Conservation (phyloP, 2,329 filamentous ascomycete genomes). For the Rhinocladiella mackenziei region DNA sequence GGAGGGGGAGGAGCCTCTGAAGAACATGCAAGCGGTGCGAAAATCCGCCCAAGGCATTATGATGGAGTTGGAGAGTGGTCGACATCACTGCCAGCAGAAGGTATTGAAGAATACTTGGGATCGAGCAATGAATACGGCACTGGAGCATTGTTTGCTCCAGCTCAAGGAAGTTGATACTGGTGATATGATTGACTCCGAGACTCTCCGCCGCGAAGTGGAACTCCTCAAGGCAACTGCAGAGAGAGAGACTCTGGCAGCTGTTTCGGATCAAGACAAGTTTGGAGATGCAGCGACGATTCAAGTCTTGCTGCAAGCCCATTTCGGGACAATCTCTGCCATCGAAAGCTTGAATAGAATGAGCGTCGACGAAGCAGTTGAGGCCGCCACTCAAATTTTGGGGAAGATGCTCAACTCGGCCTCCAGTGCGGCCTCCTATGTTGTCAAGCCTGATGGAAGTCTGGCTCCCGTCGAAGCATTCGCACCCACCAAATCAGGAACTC, state of each 20-base stretch:
- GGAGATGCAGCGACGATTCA: constrained; percentile 76
- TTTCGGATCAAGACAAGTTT: constrained; percentile 78
- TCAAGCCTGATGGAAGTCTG: constrained; percentile 78
- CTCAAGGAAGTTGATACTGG: constrained; percentile 65
- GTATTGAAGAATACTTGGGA: constrained; percentile 82
- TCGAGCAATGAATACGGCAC: constrained; percentile 76
- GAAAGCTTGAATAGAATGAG: constrained; percentile 76
- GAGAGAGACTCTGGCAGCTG: constrained; percentile 69
- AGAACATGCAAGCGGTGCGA: constrained; percentile 68
- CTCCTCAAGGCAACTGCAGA: constrained; percentile 78
- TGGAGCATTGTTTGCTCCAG: constrained; percentile 78
- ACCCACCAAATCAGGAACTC: constrained; percentile 68
- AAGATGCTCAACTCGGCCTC: constrained; percentile 74
- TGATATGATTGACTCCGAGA: constrained; percentile 65
- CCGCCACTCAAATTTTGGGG: constrained; percentile 71
- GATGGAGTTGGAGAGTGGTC: constrained; percentile 80
- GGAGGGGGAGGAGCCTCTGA: constrained; percentile 61
- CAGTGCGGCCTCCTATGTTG: constrained; percentile 71
- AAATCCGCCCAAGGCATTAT: constrained; percentile 87
- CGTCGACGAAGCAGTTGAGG: constrained; percentile 74
- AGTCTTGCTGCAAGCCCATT: constrained; percentile 80
- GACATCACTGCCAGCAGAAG: constrained; percentile 84
- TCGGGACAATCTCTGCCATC: constrained; percentile 82
- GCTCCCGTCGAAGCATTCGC: constrained; percentile 57
- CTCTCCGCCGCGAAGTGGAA: constrained; percentile 75